Conservation (phyloP, 2,329 filamentous ascomycete species). For the Aspergillus sp. region DNA sequence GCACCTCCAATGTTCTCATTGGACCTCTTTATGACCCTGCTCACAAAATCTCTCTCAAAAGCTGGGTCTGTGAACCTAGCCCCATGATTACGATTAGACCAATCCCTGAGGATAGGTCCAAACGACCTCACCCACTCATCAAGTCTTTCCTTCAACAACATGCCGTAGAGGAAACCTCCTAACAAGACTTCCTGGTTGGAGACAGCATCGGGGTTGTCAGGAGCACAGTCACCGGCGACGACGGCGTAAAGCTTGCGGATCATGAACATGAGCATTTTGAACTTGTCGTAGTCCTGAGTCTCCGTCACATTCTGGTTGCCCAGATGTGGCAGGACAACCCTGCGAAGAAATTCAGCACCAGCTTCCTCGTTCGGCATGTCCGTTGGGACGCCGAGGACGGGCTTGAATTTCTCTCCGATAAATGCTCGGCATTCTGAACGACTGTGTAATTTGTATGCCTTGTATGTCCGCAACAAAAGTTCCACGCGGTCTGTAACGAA, state of each 20-base stretch:
- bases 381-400: slow-evolving; percentile 79
- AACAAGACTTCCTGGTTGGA: slow-evolving; percentile 95
- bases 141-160: slow-evolving; percentile 91
- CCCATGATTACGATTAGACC: slow-evolving; percentile 52
- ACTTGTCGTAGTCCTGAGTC: slow-evolving; percentile 85
- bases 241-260: slow-evolving; percentile 91
- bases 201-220: slow-evolving; percentile 94
- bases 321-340: slow-evolving; percentile 87
- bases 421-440: slow-evolving; percentile 80
- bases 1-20: slow-evolving; percentile 86
- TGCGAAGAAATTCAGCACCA: slow-evolving; percentile 85
- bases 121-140: slow-evolving; percentile 83
- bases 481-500: slow-evolving; percentile 95
- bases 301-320: slow-evolving; percentile 83
- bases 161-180: slow-evolving; percentile 89
- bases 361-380: slow-evolving; percentile 85
- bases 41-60: slow-evolving; percentile 77
- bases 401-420: slow-evolving; percentile 85
- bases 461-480: slow-evolving; percentile 88
- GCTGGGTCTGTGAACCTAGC: slow-evolving; percentile 69
- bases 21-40: slow-evolving; percentile 73
- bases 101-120: slow-evolving; percentile 53
- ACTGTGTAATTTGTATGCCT: slow-evolving; percentile 80
- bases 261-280: slow-evolving; percentile 92
- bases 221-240: slow-evolving; percentile 85